Percentiles rank a stretch among this genome's conserved stretches.
Evolutionary conservation across 495 filamentous ascomycete species (phyloP).

Genomic region (Aspergillus ostianus): DNA sequence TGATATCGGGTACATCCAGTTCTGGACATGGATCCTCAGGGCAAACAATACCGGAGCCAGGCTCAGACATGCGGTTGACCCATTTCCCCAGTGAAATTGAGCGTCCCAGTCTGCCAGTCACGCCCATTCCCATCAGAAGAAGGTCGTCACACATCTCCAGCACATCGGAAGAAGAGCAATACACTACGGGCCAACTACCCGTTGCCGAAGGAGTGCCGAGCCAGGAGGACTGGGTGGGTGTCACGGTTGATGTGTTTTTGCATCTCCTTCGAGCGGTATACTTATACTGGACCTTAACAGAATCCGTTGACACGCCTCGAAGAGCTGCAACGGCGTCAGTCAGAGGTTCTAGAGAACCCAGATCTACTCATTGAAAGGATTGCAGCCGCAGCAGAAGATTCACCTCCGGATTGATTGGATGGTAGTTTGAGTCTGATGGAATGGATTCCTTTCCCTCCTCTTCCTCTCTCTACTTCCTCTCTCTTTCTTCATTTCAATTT

Average conservation of each 20-base stretch:
- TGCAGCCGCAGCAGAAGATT: not conserved
- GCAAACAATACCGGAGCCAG: constrained; percentile 25
- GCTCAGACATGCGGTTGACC: constrained; percentile 64
- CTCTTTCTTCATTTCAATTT: not conserved
- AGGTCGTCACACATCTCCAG: constrained; percentile 50
- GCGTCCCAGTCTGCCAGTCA: constrained; percentile 86
- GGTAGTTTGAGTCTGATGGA: not conserved
- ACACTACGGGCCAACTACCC: constrained; percentile 50
- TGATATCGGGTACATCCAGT: constrained; percentile 33
- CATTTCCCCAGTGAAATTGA: constrained; percentile 85
- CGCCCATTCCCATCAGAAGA: constrained; percentile 71
- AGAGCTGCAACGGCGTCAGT: constrained; percentile 63
- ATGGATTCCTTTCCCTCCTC: not conserved
- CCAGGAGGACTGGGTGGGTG: constrained; percentile 88
- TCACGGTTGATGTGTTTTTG: constrained; percentile 54
- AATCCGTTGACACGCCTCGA: constrained; percentile 69
- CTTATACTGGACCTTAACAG: constrained; percentile 63
- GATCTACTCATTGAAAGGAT: constrained; percentile 20
- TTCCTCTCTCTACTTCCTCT: not conserved
- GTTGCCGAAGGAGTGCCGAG: constrained; percentile 75
- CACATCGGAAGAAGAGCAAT: constrained; percentile 50
- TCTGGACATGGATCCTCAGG: constrained; percentile 10
- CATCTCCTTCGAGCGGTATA: constrained; percentile 52
- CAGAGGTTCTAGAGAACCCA: constrained; percentile 50
- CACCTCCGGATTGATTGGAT: not conserved